Conservation (phyloP, 108 stramenopile species). For the Skeletonema costatum region DNA sequence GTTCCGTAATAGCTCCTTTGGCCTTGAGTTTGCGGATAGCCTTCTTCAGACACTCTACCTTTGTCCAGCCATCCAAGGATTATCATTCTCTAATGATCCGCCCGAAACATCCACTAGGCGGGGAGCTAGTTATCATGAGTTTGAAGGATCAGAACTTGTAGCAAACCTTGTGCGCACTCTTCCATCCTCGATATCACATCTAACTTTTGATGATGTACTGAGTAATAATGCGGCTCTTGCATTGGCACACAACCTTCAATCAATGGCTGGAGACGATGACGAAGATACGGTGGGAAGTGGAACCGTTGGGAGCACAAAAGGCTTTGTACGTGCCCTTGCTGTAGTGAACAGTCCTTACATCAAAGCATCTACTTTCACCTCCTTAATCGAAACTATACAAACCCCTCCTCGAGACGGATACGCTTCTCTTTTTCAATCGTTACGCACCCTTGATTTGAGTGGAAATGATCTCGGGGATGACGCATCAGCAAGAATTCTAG, state of each 20-base stretch:
- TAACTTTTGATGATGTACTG: slow-evolving; percentile 65
- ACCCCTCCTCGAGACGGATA: slow-evolving; percentile 6
- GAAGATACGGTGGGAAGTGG: slow-evolving; percentile 9
- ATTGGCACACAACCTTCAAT: slow-evolving; percentile 54
- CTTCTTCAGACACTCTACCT: slow-evolving; percentile 70
- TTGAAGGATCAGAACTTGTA: slow-evolving; percentile 57
- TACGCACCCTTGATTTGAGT: slow-evolving; percentile 60
- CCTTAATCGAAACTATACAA: slow-evolving; percentile 52
- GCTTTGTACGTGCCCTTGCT: slow-evolving; percentile 51
- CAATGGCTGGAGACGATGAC: slow-evolving; percentile 49
- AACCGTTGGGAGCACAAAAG: slow-evolving; percentile 42
- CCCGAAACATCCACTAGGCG: slow-evolving; percentile 10
- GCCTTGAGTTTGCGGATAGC: slow-evolving; percentile 70
- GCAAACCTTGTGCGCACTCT: slow-evolving; percentile 64
- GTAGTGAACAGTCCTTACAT: slow-evolving; percentile 56
- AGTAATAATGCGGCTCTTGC: slow-evolving; percentile 47
- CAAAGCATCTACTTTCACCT: slow-evolving; percentile 29
- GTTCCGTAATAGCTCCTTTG: slow-evolving; percentile 73
- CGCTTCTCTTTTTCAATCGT: slow-evolving; percentile 34
- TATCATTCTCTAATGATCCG: slow-evolving; percentile 48
- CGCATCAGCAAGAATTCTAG: slow-evolving; percentile 45
- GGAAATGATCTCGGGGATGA: slow-evolving; percentile 66
- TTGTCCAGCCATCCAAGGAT: slow-evolving; percentile 61
- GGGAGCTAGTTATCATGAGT: slow-evolving; percentile 23
- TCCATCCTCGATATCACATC: slow-evolving; percentile 61